phyloP scores from a whole-genome alignment of 805 yeast genomes.

The Clavispora asparagi region DNA sequence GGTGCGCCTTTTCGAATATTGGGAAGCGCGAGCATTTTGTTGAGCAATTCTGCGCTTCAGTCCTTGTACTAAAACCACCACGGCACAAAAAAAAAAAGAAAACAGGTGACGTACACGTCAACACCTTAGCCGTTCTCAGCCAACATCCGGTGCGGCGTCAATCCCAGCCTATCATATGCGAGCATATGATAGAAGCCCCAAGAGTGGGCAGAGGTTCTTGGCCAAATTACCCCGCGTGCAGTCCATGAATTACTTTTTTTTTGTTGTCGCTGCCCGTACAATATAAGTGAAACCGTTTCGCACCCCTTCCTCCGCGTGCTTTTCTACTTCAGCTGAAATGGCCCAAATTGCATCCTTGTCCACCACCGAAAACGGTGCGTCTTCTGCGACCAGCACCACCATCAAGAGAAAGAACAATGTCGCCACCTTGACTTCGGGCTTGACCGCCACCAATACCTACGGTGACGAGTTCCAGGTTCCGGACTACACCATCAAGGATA shows the following conservation, averaged over 20 bases:
- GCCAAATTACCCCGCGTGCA: neutral
- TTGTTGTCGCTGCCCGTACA: neutral
- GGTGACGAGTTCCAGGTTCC: conserved; percentile 72
- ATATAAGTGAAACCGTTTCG: neutral
- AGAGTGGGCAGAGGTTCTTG: neutral
- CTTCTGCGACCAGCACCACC: conserved; percentile 2
- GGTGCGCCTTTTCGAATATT: neutral
- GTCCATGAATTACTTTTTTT: neutral
- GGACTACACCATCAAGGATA: conserved; percentile 70
- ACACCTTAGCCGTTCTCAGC: too few species aligned
- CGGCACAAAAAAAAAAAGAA: too few species aligned
- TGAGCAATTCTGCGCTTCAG: neutral
- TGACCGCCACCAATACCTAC: conserved; percentile 50
- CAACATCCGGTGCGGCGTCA: too few species aligned
- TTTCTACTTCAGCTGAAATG: conserved; percentile 3
- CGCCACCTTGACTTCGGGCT: conserved; percentile 28
- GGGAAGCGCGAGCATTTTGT: neutral
- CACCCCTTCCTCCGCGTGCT: neutral
- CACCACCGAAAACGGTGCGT: conserved; percentile 4
- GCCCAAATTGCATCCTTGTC: conserved; percentile 12
- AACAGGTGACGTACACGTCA: too few species aligned
- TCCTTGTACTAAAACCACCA: neutral
- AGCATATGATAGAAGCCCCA: neutral
- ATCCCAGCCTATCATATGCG: neutral
- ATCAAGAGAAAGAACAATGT: conserved; percentile 38